Evolutionary conservation across 2,329 filamentous ascomycete genomes (phyloP).

Genomic region (Colletotrichum godetiae): DNA sequence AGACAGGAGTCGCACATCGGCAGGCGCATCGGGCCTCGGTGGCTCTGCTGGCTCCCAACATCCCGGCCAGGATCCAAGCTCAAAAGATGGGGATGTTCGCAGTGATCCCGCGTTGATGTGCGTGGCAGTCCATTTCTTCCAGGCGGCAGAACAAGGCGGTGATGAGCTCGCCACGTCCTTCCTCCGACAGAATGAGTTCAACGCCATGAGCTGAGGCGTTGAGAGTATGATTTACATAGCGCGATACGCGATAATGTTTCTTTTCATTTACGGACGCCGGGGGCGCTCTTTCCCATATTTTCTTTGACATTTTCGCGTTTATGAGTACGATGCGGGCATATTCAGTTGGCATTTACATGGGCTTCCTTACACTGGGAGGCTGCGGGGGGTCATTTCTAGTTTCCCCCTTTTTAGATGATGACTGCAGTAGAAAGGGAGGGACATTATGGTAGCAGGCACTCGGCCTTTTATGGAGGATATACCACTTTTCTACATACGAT

Average conservation of each 20-base stretch:
- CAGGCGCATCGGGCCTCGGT: slow-evolving; percentile 31
- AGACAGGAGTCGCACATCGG: slow-evolving; percentile 27
- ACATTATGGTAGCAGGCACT: slow-evolving; percentile 14
- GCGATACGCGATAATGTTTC: background rate
- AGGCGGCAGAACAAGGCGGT: slow-evolving; percentile 85
- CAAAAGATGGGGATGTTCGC: slow-evolving; percentile 62
- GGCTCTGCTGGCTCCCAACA: slow-evolving; percentile 42
- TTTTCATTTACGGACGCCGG: slow-evolving; percentile 1
- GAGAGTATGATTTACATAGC: background rate
- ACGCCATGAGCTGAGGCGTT: slow-evolving; percentile 18
- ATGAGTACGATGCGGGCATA: slow-evolving; percentile 2
- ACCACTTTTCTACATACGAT: slow-evolving; percentile 32
- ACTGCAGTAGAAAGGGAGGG: slow-evolving; percentile 18
- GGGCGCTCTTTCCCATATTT: background rate
- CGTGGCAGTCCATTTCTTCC: slow-evolving; percentile 97
- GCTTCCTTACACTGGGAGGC: background rate
- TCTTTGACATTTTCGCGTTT: background rate
- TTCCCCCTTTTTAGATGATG: background rate
- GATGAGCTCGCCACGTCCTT: slow-evolving; percentile 87
- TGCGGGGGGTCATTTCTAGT: background rate
- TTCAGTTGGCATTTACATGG: slow-evolving; percentile 15
- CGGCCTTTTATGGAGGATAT: slow-evolving; percentile 32
- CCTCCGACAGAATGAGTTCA: slow-evolving; percentile 72
- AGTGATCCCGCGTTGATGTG: slow-evolving; percentile 92
- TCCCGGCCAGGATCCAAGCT: slow-evolving; percentile 41